Percentiles rank a stretch among this genome's conserved stretches.
Conservation (phyloP, 2,329 filamentous ascomycete genomes). For the Ophiostoma angusticollis region DNA sequence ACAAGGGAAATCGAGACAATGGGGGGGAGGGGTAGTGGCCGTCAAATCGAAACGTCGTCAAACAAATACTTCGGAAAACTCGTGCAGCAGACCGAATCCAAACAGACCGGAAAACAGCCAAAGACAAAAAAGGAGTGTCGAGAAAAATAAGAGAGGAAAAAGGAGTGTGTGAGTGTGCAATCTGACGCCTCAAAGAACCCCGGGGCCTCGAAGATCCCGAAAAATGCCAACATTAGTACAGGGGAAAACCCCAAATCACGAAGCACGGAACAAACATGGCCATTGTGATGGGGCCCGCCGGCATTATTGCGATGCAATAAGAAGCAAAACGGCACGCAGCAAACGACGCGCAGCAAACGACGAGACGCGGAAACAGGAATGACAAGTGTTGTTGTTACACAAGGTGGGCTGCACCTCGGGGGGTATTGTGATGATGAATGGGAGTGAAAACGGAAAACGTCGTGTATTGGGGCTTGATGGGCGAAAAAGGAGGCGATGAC, state of each 20-base stretch:
- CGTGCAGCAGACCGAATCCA: constrained; percentile 6
- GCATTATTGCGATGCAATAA: constrained; percentile 9
- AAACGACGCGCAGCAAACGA: neutral
- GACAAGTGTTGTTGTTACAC: constrained; percentile 9
- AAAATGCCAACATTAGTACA: neutral
- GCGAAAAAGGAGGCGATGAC: neutral
- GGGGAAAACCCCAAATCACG: neutral
- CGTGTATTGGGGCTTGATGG: too few relatives aligned
- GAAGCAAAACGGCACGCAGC: neutral
- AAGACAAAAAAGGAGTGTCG: neutral
- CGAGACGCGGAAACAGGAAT: neutral
- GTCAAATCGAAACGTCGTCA: constrained; percentile 13
- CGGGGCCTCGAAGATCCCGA: neutral
- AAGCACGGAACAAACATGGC: constrained; percentile 2
- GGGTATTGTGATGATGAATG: constrained; percentile 10
- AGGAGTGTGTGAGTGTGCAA: neutral
- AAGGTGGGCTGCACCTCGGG: constrained; percentile 3
- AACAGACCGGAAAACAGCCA: neutral
- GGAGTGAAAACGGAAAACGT: neutral
- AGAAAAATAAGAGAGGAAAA: neutral
- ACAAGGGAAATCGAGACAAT: too few relatives aligned
- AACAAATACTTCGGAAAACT: constrained; percentile 2
- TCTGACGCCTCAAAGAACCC: neutral
- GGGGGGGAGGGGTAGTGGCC: constrained; percentile 6
- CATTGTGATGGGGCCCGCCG: constrained; percentile 5